Percentiles rank a stretch among this genome's conserved stretches.
These are phyloP conservation scores for Stipa capillata DNA, from an alignment of 176 grass and related monocot species.

Conservation along the genomic window DNA sequence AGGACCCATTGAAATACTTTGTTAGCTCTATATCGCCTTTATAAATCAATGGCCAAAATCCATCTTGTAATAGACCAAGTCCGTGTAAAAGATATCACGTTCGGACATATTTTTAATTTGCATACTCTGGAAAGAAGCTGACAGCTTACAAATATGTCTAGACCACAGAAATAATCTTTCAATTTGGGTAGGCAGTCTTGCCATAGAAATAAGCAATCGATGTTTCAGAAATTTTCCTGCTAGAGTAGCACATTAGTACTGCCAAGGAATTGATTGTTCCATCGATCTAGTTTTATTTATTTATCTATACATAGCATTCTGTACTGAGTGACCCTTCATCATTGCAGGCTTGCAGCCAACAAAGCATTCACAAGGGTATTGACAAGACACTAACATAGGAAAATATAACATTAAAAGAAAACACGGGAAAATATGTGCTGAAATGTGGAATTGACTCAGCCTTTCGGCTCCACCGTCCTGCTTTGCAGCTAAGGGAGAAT, in stretches of 20 bases:
- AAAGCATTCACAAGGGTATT: not conserved
- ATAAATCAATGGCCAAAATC: not conserved
- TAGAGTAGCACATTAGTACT: not conserved
- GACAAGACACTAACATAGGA: not conserved
- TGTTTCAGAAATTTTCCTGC: not conserved
- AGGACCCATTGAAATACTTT: not conserved
- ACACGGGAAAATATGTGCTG: not conserved
- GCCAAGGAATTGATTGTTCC: not conserved
- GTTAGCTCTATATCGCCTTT: not conserved
- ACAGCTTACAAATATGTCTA: not conserved
- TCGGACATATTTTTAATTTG: not conserved
- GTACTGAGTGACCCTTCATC: not conserved
- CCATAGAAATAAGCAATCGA: no score
- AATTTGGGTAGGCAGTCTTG: not conserved
- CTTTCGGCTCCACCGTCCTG: not conserved
- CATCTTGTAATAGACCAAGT: not conserved
- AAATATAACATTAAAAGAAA: no score
- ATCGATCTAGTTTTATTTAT: conserved; percentile 17
- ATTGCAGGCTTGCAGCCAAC: conserved; percentile 13
- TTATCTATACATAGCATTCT: no score
- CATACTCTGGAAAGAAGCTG: not conserved
- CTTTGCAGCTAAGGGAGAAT: conserved; percentile 20
- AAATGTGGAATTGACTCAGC: not conserved
- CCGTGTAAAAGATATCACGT: not conserved
- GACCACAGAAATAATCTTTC: not conserved